Evolutionary conservation across 1,284 basidiomycete species (phyloP).

Genomic region (Cutaneotrichosporon sp.): DNA sequence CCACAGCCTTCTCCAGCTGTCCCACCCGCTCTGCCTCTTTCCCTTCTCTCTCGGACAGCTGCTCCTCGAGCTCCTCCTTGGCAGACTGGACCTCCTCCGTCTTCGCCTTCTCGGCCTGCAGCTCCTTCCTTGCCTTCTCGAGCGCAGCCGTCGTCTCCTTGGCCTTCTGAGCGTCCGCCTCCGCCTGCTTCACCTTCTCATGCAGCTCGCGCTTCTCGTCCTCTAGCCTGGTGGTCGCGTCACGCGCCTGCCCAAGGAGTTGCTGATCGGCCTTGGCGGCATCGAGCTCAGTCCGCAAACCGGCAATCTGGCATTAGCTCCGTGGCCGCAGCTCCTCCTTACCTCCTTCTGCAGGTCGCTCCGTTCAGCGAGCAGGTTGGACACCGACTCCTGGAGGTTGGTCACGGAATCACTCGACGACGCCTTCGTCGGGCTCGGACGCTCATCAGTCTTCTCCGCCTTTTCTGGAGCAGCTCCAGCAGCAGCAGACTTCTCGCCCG

Average conservation of each 20-base stretch:
- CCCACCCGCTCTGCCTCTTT: slow-evolving; percentile 21
- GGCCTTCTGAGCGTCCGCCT: slow-evolving; percentile 13
- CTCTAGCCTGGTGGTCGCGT: slow-evolving; percentile 31
- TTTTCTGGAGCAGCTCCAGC: neutral
- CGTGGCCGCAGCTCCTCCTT: too few species aligned
- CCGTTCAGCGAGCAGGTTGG: slow-evolving; percentile 39
- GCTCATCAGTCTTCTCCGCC: neutral
- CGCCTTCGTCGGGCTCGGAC: neutral
- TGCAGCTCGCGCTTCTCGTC: slow-evolving; percentile 31
- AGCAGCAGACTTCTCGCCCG: neutral
- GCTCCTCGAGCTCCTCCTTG: slow-evolving; percentile 8
- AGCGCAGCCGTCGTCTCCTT: slow-evolving; percentile 18
- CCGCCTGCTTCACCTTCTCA: slow-evolving; percentile 8
- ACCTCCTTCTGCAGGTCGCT: slow-evolving; percentile 35
- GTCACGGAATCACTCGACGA: slow-evolving; percentile 1
- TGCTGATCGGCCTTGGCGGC: slow-evolving; percentile 30
- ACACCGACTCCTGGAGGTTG: slow-evolving; percentile 38
- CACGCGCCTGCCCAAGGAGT: slow-evolving; percentile 33
- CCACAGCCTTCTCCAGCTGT: slow-evolving; percentile 38
- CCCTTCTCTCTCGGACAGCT: slow-evolving; percentile 12
- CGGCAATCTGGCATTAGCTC: too few species aligned
- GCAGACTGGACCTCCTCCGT: neutral
- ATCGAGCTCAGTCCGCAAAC: slow-evolving; percentile 20
- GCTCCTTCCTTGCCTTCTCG: slow-evolving; percentile 9
- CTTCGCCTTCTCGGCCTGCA: slow-evolving; percentile 5